Evolutionary conservation across 2,329 filamentous ascomycete species (phyloP), one percentile per base, ranked within the genome.

Genomic region (Rachicladosporium sp.): DNA sequence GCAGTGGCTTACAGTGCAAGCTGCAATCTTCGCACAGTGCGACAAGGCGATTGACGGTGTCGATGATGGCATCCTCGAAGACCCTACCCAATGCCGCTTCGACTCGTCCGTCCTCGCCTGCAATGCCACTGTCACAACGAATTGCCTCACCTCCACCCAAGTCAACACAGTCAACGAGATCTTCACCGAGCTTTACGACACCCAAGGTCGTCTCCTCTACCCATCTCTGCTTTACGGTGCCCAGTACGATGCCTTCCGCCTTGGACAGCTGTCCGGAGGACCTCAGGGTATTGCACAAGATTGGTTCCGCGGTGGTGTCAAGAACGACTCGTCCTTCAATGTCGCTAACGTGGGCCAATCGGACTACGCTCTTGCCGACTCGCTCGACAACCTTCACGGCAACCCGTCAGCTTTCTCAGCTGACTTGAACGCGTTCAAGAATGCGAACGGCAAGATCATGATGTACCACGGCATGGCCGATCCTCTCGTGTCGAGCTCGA

Each of bases 241-340:
- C 7, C 66, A 70, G 45, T 46, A 63, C 6, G 45, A 56, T 4
- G 62, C 63, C 3, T 57, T 61, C 11, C 42, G 44, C 0, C 44
- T 65, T 49, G 49, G 55, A 6, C 46, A 67, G 11, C 62, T 67
- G 40, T 59, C 54, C 33, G 67, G 66, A 42, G 39, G 33, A 4
- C 56, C 65, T 1, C 70, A 68, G 47, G 45, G 50, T 2, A 68
- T 67, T 46, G 63, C 63, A 3, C 50, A 51, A 6, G 66, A 70
- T 49, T 73, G 66, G 68, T 69, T 67, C 56, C 59, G 58, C 31
- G 70, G 69, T 46, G 68, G 57, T 9, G 55, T 73, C 33, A 66
- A 66, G 55, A 65, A 66, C 45, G 55, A 69, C 47, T 53, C 61
- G 1, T 51, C 40, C 43, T 71, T 64, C 62, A 56, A 67, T 40